Base-by-base conservation (phyloP, 305 asterid genomes). In the Solanum hybrid region DNA sequence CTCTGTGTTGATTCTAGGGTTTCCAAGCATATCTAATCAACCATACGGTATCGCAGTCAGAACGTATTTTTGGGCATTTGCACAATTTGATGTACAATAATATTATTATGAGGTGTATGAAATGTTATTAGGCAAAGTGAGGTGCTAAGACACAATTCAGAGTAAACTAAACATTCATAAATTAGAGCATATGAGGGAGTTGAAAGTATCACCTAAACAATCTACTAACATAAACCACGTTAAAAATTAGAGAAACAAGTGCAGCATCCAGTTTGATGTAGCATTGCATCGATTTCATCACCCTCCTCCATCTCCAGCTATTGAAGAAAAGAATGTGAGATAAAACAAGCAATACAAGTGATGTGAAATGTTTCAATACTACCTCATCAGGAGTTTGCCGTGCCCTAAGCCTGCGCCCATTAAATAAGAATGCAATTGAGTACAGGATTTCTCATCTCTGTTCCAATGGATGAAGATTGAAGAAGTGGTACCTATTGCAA, bases 251-350 rank as follows among this genome's bases (percentile, higher is more conserved):
- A n/a, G 17, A 56, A 17, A 36, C 31, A 78, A 36, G 56, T 37
- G 32, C 56, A 89, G 29, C 75, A 79, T 86, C 93, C 92, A 64
- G 90, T 91, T 86, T 91, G 93, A 42, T 90, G 91, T 15, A 90
- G 89, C 93, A 91, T 90, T 13, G 92, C 92, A 82, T 91, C 93
- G 4, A 91, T 90, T 90, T 89, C 92, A 69, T 91, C 93, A 9
- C 93, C 92, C 32, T 90, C 91, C 88, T 89, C 91, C 92, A 91
- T 89, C 86, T 89, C 89, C n/a, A 91, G 92, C 92, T 91, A 78
- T 32, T 88, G 24, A 27, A 79, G 45, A 71, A 29, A 36, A 88
- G 26, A 64, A 60, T 75, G 14, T 31, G 56, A 71, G 37, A 45
- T 10, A 87, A 7, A 6, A 86, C 12, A 3, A 11, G 10, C 19